Conservation (phyloP, 495 filamentous ascomycete species). For the Beverwykella pulmonaria region DNA sequence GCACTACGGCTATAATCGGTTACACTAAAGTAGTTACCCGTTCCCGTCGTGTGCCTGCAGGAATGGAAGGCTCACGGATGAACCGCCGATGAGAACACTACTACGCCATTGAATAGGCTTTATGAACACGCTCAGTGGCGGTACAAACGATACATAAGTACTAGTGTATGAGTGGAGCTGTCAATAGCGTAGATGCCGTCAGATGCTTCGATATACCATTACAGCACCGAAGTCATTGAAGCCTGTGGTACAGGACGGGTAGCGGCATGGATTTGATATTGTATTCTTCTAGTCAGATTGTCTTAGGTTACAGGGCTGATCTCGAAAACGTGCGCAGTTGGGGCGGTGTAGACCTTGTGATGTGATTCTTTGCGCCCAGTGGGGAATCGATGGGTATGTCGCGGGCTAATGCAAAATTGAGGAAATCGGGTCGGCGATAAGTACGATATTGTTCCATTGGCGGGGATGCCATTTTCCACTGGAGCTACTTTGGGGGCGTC, state of each 20-base stretch:
- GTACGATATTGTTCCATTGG: background rate
- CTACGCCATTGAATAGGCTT: too few relatives aligned
- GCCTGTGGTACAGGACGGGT: background rate
- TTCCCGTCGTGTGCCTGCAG: background rate
- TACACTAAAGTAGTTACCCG: background rate
- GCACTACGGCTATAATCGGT: background rate
- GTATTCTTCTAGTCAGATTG: background rate
- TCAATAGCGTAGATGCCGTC: background rate
- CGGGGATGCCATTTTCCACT: too few relatives aligned
- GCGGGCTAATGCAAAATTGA: background rate
- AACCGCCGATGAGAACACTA: too few relatives aligned
- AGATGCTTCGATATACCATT: background rate
- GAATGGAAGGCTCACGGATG: too few relatives aligned
- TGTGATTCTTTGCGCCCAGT: background rate
- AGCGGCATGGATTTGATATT: background rate
- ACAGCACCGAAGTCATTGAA: background rate
- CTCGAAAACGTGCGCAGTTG: background rate
- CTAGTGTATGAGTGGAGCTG: background rate
- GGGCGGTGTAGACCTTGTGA: background rate
- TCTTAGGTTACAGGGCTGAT: background rate
- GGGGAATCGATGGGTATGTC: background rate
- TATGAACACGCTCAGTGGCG: too few relatives aligned
- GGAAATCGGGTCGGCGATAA: background rate
- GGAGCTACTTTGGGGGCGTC: too few relatives aligned
- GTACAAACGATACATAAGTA: too few relatives aligned